phyloP scores from a whole-genome alignment of 2,329 filamentous ascomycete species.

The Sclerotinia glacialis region DNA sequence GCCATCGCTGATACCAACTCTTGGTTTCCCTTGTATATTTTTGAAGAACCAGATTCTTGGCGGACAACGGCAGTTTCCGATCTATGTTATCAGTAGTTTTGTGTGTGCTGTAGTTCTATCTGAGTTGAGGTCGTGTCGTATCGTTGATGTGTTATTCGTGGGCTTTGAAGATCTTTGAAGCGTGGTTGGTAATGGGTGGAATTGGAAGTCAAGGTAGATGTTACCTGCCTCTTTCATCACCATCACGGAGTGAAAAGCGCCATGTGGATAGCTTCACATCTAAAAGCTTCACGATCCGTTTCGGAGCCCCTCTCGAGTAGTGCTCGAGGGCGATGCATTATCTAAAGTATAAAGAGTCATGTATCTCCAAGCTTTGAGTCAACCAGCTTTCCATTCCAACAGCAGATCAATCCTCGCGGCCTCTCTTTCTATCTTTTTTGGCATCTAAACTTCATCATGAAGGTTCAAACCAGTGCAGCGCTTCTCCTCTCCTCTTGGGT shows the following conservation, averaged over 20 bases:
- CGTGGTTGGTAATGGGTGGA: neutral
- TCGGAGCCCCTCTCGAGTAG: neutral
- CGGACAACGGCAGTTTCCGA: conserved; percentile 14
- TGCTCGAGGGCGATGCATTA: neutral
- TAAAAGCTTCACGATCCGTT: neutral
- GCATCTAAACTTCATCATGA: conserved; percentile 16
- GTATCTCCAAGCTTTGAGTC: conserved; percentile 5
- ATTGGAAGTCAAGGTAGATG: neutral
- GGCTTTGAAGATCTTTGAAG: neutral
- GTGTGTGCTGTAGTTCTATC: neutral
- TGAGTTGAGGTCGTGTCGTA: neutral
- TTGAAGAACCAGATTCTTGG: neutral
- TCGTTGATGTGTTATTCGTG: conserved; percentile 15
- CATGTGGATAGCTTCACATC: conserved; percentile 3
- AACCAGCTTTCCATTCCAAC: neutral
- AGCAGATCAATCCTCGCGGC: neutral
- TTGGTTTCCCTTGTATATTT: conserved; percentile 8
- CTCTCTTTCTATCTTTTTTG: neutral
- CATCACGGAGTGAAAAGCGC: neutral
- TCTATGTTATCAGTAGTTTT: conserved; percentile 9
- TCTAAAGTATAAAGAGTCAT: conserved; percentile 7
- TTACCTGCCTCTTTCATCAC: conserved; percentile 21
- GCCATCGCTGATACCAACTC: neutral
- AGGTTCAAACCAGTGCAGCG: conserved; percentile 17
- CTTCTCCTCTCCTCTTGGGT: conserved; percentile 27